These are phyloP conservation scores for Sporobolomyces phaffii DNA, from an alignment of 768 basidiomycete species.

Conservation along the genomic window DNA sequence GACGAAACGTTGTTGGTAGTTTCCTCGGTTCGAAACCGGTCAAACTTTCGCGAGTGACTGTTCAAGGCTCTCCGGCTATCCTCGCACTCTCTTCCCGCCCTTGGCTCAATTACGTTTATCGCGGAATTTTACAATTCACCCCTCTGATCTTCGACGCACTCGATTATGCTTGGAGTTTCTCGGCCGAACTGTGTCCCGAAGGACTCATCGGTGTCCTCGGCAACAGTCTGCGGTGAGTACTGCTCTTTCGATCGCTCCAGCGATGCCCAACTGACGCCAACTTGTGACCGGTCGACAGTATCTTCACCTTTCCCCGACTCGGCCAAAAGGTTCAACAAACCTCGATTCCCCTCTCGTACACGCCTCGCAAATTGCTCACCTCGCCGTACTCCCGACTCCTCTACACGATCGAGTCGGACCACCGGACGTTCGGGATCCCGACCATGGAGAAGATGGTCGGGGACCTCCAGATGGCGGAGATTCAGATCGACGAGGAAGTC, in stretches of 20 bases:
- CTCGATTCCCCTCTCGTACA: slow-evolving; percentile 79
- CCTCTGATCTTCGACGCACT: slow-evolving; percentile 93
- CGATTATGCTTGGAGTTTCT: slow-evolving; percentile 95
- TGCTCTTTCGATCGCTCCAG: neutral
- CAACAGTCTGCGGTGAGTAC: slow-evolving; percentile 78
- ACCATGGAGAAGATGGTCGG: slow-evolving; percentile 61
- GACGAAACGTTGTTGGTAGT: too few species aligned
- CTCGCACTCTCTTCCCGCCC: slow-evolving; percentile 92
- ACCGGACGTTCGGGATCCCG: slow-evolving; percentile 70
- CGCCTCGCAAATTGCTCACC: slow-evolving; percentile 85
- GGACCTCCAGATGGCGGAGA: slow-evolving; percentile 46
- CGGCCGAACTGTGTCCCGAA: slow-evolving; percentile 90
- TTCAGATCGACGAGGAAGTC: slow-evolving; percentile 63
- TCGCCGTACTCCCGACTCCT: slow-evolving; percentile 78
- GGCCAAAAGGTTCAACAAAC: slow-evolving; percentile 95
- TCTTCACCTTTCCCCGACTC: slow-evolving; percentile 91
- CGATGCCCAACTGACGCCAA: neutral
- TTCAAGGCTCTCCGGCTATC: slow-evolving; percentile 82
- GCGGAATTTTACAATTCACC: slow-evolving; percentile 94
- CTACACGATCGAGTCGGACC: slow-evolving; percentile 92
- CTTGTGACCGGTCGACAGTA: slow-evolving; percentile 57
- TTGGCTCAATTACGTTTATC: slow-evolving; percentile 96
- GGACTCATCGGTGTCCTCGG: slow-evolving; percentile 94
- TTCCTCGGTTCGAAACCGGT: slow-evolving; percentile 93
- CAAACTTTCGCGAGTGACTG: slow-evolving; percentile 73